Conservation (phyloP, 1,139 yeast species). For the Yamadazyma jaroonii region DNA sequence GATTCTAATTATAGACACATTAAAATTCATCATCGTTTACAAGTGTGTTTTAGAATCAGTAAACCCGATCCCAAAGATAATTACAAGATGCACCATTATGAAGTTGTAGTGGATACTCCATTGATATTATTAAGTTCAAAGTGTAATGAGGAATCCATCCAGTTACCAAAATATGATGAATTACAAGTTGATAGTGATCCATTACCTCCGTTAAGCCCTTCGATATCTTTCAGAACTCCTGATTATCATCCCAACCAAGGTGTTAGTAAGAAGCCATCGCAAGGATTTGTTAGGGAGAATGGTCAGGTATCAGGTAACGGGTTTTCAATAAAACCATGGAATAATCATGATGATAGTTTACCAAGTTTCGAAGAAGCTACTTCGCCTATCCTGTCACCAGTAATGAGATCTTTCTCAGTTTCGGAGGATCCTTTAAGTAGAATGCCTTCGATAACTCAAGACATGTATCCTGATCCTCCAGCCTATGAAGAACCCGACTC, state of each 20-base stretch:
- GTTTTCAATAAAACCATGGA: constrained; percentile 34
- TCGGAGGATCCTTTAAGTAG: constrained; percentile 35
- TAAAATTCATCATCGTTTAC: constrained; percentile 71
- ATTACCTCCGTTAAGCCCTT: not conserved
- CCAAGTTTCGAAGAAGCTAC: constrained; percentile 64
- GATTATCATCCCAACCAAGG: constrained; percentile 18
- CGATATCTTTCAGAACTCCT: constrained; percentile 33
- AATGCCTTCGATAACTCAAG: constrained; percentile 25
- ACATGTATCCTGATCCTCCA: constrained; percentile 10
- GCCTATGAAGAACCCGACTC: constrained; percentile 25
- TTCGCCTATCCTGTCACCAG: constrained; percentile 29
- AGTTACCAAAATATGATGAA: constrained; percentile 64
- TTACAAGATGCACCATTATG: constrained; percentile 73
- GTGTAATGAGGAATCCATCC: constrained; percentile 66
- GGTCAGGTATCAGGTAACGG: constrained; percentile 26
- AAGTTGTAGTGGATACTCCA: constrained; percentile 88
- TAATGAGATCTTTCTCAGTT: constrained; percentile 33
- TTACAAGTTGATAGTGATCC: constrained; percentile 7
- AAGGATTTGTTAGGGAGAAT: constrained; percentile 3
- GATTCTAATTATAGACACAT: constrained; percentile 72
- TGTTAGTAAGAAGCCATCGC: not conserved
- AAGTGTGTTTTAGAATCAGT: constrained; percentile 75
- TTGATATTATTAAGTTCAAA: constrained; percentile 66
- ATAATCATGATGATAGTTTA: constrained; percentile 26
- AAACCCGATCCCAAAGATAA: constrained; percentile 57